Conservation (phyloP, 345 rosid genomes). For the Gossypium turneri region DNA sequence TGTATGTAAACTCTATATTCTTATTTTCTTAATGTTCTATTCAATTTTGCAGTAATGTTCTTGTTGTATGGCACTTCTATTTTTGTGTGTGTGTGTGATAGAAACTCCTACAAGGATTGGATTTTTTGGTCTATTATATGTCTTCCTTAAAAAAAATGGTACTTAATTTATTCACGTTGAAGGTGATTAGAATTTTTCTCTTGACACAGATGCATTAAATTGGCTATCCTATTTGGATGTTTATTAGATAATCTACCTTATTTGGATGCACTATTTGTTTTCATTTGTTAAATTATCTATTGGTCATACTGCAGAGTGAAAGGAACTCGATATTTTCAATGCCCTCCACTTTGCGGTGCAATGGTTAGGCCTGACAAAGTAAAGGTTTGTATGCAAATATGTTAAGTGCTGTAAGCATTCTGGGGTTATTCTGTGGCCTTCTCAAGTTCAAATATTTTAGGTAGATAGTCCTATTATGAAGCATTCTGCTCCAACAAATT, state of each 20-base stretch:
- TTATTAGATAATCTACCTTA: not conserved
- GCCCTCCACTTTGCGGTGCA: slow-evolving; percentile 75
- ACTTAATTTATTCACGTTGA: not conserved
- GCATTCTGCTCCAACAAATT: not conserved
- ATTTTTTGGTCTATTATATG: not conserved
- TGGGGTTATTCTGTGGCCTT: not conserved
- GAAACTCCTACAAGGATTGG: not conserved
- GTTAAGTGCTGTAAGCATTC: not conserved
- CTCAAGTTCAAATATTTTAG: not conserved
- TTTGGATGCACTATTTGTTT: not conserved
- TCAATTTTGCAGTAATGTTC: too few relatives aligned
- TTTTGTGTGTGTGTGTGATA: too few relatives aligned
- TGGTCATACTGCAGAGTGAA: slow-evolving; percentile 55
- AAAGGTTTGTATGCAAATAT: slow-evolving; percentile 46
- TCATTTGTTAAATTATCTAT: not conserved
- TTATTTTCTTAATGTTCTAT: slow-evolving; percentile 1
- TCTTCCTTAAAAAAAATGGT: not conserved
- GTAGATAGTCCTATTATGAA: not conserved
- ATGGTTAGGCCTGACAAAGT: slow-evolving; percentile 92
- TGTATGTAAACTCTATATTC: slow-evolving; percentile 39
- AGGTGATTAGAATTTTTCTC: not conserved
- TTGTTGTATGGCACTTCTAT: too few relatives aligned
- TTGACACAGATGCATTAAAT: not conserved
- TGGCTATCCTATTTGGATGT: not conserved
- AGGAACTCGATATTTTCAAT: slow-evolving; percentile 67